Evolutionary conservation across 2,329 filamentous ascomycete genomes (phyloP).

Genomic region (Cladosporium sp.): DNA sequence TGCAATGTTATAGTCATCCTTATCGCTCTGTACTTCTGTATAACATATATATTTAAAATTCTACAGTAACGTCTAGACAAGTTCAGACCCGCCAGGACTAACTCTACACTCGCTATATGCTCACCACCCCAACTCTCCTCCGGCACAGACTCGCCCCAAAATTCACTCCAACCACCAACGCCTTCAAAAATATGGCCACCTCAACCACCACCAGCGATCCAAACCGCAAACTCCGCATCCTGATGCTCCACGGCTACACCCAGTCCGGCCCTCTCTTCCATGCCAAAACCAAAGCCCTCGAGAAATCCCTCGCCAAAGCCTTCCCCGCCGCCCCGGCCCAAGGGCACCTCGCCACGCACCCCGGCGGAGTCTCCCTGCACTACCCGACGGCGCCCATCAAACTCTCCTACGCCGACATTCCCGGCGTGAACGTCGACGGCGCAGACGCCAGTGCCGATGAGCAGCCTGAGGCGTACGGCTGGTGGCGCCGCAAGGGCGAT

Average conservation of each 20-base stretch:
- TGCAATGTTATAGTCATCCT: conserved; percentile 1
- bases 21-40: neutral
- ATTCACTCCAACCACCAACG: neutral
- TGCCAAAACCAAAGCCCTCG: conserved; percentile 82
- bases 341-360: conserved; percentile 34
- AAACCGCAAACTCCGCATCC: conserved; percentile 42
- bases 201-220: neutral
- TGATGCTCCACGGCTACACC: conserved; percentile 71
- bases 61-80: neutral
- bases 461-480: conserved; percentile 59
- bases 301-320: conserved; percentile 75
- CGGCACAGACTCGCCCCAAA: conserved; percentile 10
- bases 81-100: neutral
- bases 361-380: conserved; percentile 47
- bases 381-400: conserved; percentile 48
- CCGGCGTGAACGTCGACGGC: conserved; percentile 59
- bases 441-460: conserved; percentile 26
- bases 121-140: neutral
- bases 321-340: conserved; percentile 62
- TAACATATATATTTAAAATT: neutral
- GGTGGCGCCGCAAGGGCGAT: conserved; percentile 71
- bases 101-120: neutral
- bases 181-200: conserved; percentile 16
- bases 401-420: conserved; percentile 47
- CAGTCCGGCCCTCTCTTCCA: conserved; percentile 85